Evolutionary conservation across 371 early-diverging fungal species (phyloP), one percentile per base, ranked within the genome.

Genomic region (Batkoa obscura): DNA sequence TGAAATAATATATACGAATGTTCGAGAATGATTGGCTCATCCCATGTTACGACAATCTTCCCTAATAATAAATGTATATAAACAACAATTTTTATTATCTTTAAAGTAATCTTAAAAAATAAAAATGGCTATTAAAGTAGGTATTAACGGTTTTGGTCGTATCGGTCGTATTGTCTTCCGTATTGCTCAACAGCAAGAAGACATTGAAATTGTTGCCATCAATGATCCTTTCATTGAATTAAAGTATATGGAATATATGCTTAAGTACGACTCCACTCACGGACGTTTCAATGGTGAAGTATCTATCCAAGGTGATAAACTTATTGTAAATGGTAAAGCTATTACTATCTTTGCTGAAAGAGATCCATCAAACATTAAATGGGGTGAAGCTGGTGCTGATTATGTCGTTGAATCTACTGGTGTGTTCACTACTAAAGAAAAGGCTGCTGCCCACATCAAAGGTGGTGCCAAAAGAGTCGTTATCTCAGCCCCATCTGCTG

Each of bases 341-440:
- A 87, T 96, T 68, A 50, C 71, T 43, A 80, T 96, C 66, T 76
- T 74, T 71, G 64, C 73, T 66, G 74, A 73, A 69, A 75, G 75
- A 32, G 68, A 70, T 63, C 98, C 98, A 61, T 74, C 74, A 33
- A 75, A 90, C 55, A 98, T 98, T 68, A 78, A 79, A 43, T 99
- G 99, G 99, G 86, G 81, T 38, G 58, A 69, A 15, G 73, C 78
- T 60, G 86, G 84, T 59, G 95, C 91, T 60, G 84, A 85, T 64
- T 92, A 91, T 73, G 86, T 99, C 50, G 84, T 99, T 66, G 99
- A 99, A 74, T 92, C 98, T 57, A 94, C 94, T 51, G 99, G 99
- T 71, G 90, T 94, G 62, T 99, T 98, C 83, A 93, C 89, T 66
- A 84, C 88, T 61, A 68, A 67, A 45, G 92, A 90, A 32, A 84